Base-by-base conservation (phyloP, 2,329 filamentous ascomycete species). In the Ceratocystis huliohia region DNA sequence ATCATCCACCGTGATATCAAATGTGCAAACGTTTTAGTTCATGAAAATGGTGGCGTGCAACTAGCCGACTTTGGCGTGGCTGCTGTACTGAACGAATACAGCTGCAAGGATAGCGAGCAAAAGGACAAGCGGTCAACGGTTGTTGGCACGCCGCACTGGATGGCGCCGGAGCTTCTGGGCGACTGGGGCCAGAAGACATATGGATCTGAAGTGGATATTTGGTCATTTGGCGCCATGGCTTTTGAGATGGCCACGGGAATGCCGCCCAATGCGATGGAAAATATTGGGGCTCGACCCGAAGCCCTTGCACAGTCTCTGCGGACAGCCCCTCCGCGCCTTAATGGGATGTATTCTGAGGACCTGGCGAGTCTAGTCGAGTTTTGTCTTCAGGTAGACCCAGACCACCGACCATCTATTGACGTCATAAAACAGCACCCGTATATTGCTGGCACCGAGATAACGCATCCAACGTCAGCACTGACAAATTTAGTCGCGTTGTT, bases 71-170 rank as follows among this genome's bases (percentile, higher is more conserved):
- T 94, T 74, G 89, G 90, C 69, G 88, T 94, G 61, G 50, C 64
- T 8, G 88, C 89, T 37, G 88, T 88, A 57, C 84, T 63, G 13
- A 48, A 61, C 20, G 53, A 61, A 13, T 37, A 44, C 17, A 59
- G 22, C 15, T 17, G 46, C 25, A 33, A 44, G 33, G 37, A 90
- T 61, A 83, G 92, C 66, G 88, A 92, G 73, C 87, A 81, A 53
- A 87, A 88, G 70, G 86, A 88, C 71, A 94, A 94, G 75, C 80
- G 89, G 65, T 87, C 87, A 5, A 93, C 89, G 0, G 87, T 93
- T 62, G 88, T 93, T 66, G 89, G 89, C 25, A 94, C 90, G 0
- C 87, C 87, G 2, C 86, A 92, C 74, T 94, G 89, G 88, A 92
- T 94, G 89, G 88, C 90, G 0, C 88, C 88, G 0, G 90, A 94